Conservation (phyloP, 2,329 filamentous ascomycete species). For the Talaromyces rugulosus region DNA sequence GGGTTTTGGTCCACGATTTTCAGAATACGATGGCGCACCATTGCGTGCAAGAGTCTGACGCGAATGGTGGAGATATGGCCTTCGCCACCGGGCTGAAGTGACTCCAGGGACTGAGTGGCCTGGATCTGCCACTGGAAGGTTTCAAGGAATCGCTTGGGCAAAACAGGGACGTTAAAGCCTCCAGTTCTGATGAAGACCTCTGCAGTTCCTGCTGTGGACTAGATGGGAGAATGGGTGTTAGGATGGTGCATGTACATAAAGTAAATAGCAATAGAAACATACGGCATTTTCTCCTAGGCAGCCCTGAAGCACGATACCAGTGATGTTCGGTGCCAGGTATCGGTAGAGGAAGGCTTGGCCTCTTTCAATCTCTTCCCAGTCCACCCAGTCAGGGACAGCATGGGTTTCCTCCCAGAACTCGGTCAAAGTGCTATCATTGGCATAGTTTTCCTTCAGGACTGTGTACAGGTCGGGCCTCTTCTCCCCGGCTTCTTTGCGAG, state of each 20-base stretch:
- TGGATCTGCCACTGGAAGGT: conserved; percentile 74
- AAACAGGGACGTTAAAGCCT: conserved; percentile 66
- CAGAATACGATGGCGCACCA: conserved; percentile 62
- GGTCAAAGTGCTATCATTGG: conserved; percentile 52
- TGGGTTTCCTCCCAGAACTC: conserved; percentile 64
- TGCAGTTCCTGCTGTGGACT: conserved; percentile 54
- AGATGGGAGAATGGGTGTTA: conserved; percentile 30
- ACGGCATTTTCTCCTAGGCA: conserved; percentile 55
- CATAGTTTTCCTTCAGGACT: conserved; percentile 56
- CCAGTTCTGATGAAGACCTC: conserved; percentile 71
- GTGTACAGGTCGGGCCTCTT: conserved; percentile 53
- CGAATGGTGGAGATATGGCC: conserved; percentile 63
- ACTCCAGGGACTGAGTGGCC: conserved; percentile 60
- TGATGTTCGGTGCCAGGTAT: conserved; percentile 47
- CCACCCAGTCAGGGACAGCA: conserved; percentile 68
- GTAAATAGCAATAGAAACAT: conserved; percentile 18
- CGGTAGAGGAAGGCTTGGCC: conserved; percentile 75
- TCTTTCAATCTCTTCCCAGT: conserved; percentile 69
- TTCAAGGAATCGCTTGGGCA: conserved; percentile 63
- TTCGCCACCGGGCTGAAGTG: conserved; percentile 64
- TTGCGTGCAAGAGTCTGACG: conserved; percentile 65
- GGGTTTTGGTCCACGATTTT: conserved; percentile 53
- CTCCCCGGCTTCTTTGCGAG: too few species aligned
- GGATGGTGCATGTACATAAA: too few species aligned
- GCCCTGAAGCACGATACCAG: conserved; percentile 27